phyloP scores from a whole-genome alignment of 139 green algal genomes.

The Spirogloea muscicola region DNA sequence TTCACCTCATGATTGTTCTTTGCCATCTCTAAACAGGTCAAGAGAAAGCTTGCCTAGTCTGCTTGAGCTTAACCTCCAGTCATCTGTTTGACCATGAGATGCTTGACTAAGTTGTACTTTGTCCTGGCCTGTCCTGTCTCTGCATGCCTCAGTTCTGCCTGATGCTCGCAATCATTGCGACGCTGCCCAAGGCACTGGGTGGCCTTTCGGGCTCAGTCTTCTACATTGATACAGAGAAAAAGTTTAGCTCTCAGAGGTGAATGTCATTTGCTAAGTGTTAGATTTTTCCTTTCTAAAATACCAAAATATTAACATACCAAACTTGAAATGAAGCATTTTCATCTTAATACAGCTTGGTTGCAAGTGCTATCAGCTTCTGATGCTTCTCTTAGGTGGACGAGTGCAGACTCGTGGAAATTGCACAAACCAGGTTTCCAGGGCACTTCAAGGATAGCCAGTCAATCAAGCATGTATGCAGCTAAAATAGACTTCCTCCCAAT shows the following conservation, averaged over 20 bases:
- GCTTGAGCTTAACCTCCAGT: no score
- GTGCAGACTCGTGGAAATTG: conserved; percentile 57
- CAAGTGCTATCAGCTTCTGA: no score
- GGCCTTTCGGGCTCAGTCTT: conserved; percentile 54
- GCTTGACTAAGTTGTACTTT: no score
- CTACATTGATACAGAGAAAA: conserved; percentile 77
- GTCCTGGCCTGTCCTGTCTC: no score
- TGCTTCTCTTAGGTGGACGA: no score
- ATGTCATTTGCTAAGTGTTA: background rate
- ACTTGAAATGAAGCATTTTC: no score
- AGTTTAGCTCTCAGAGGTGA: conserved; percentile 60
- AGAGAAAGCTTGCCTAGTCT: no score
- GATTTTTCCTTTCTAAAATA: conserved; percentile 2
- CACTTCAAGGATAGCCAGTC: conserved; percentile 13
- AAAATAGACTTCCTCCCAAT: background rate
- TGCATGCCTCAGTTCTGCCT: conserved; percentile 19
- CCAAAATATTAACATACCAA: background rate
- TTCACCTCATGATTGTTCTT: no score
- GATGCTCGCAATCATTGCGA: conserved; percentile 30
- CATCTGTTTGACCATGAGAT: no score
- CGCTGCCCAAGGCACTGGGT: background rate
- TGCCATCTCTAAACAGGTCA: no score
- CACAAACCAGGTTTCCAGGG: conserved; percentile 47
- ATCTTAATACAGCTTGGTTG: no score
- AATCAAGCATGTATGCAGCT: conserved; percentile 14